Base-by-base conservation (phyloP, 345 rosid genomes). In the Angophora floribunda region DNA sequence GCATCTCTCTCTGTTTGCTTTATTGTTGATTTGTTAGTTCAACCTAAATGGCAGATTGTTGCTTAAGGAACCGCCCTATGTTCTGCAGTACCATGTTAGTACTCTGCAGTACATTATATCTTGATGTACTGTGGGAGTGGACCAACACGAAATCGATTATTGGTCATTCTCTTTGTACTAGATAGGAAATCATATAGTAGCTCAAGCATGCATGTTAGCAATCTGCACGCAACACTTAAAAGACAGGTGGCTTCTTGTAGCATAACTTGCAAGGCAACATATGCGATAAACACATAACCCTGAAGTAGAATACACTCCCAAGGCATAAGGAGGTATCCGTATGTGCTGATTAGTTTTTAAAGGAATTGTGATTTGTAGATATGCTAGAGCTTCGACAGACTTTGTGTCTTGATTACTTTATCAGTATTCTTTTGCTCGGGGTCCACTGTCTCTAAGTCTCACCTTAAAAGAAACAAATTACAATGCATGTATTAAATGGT, bases 1-100 rank as follows among this genome's bases (percentile, higher is more conserved):
- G 47, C 44, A 21, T 51, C 47, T 51, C 9, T 85, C 47, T 85
- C 41, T 65, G 22, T 61, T 51, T 52, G 24, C n/a, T n/a, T 15
- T 53, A 22, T 13, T 47, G 63, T 89, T 47, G 94, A 88, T 87
- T 67, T 88, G 86, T 63, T 55, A 86, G 89, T 63, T 90, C 50
- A 88, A 90, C 90, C 92, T 88, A 88, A 89, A 86, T 41, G 52
- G 57, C 82, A 85, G 85, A 87, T 88, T 93, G 90, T 51, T 85
- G 45, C 88, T 57, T 3, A 89, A 90, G 93, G 57, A 89, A 89
- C 86, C 91, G 12, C 85, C 24, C 78, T 86, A 49, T 50, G 85
- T 52, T 80, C 75, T 45, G 52, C 49, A 65, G 91, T 91, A 85
- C 90, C 50, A 36, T 80, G 47, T 80, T 30, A 70, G 89, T 90